Evolutionary conservation across 2,329 filamentous ascomycete genomes (phyloP).

Genomic region (Phialophora macrospora): DNA sequence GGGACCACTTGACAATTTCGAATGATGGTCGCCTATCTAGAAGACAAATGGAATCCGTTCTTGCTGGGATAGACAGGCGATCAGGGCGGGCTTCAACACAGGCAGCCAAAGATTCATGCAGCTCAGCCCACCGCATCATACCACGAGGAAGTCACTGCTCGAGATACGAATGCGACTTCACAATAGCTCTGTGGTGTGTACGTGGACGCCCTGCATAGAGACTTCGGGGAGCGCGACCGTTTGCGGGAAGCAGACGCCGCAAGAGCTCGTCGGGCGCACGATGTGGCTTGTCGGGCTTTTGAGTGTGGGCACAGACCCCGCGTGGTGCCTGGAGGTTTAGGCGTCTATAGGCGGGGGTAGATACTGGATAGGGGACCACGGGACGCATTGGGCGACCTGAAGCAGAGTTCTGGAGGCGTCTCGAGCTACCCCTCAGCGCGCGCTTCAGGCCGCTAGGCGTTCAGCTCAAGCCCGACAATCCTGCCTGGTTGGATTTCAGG

Average conservation of each 20-base stretch:
- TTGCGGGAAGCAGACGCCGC: neutral
- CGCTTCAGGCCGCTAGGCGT: conserved; percentile 9
- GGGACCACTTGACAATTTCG: neutral
- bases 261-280: neutral
- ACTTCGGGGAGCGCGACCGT: neutral
- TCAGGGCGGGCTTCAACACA: conserved; percentile 5
- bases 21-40: conserved; percentile 3
- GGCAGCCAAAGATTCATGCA: conserved; percentile 20
- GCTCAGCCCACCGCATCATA: conserved; percentile 15
- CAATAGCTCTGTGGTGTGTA: neutral
- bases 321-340: conserved; percentile 12
- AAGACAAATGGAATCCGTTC: conserved; percentile 1
- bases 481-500: conserved; percentile 9
- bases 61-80: conserved; percentile 1
- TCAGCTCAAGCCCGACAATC: conserved; percentile 11
- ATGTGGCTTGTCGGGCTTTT: neutral
- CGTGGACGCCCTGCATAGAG: neutral
- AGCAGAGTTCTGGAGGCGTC: conserved; percentile 5
- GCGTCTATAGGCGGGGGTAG: conserved; percentile 15
- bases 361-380: neutral
- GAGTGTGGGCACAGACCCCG: neutral
- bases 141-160: neutral
- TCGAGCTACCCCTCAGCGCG: conserved; percentile 17
- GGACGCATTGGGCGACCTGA: conserved; percentile 14
- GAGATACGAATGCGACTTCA: neutral